A percentile compares a stretch with the other conserved stretches of the same genome.
Conservation (phyloP, 148 eudicot species). For the Polygonum maritimum region DNA sequence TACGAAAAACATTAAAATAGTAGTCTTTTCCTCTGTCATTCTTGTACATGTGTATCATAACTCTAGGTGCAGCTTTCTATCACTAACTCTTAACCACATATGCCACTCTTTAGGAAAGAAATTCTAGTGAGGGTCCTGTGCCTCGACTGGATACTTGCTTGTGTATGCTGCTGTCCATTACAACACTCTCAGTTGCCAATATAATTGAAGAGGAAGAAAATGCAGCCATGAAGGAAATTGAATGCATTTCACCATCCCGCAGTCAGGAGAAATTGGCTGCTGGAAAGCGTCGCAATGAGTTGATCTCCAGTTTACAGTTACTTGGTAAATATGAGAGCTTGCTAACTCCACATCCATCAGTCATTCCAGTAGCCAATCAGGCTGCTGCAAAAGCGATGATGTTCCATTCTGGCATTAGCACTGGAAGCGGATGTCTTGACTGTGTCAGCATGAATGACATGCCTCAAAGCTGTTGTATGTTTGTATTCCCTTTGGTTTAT, state of each 20-base stretch:
- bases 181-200: slow-evolving; percentile 56
- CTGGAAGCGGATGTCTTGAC: slow-evolving; percentile 5
- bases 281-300: slow-evolving; percentile 31
- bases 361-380: slow-evolving; percentile 64
- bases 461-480: slow-evolving; percentile 5
- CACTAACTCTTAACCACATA: neutral
- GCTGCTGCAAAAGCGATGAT: slow-evolving; percentile 86
- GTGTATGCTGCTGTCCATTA: slow-evolving; percentile 71
- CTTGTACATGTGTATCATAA: neutral
- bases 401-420: slow-evolving; percentile 61
- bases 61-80: neutral
- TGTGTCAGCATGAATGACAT: slow-evolving; percentile 7
- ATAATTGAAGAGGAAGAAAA: slow-evolving; percentile 69
- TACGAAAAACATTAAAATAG: neutral
- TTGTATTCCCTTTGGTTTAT: neutral
- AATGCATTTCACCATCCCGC: slow-evolving; percentile 18
- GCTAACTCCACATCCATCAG: slow-evolving; percentile 61
- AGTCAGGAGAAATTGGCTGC: slow-evolving; percentile 27
- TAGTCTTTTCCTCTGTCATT: neutral
- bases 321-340: slow-evolving; percentile 74
- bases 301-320: slow-evolving; percentile 69
- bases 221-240: slow-evolving; percentile 14
- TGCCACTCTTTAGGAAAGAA: slow-evolving; percentile 47
- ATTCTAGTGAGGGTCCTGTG: slow-evolving; percentile 82
- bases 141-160: slow-evolving; percentile 90